Base-by-base conservation (phyloP, 192 early-diverging fungal species). In the Chytriomyces confervae region DNA sequence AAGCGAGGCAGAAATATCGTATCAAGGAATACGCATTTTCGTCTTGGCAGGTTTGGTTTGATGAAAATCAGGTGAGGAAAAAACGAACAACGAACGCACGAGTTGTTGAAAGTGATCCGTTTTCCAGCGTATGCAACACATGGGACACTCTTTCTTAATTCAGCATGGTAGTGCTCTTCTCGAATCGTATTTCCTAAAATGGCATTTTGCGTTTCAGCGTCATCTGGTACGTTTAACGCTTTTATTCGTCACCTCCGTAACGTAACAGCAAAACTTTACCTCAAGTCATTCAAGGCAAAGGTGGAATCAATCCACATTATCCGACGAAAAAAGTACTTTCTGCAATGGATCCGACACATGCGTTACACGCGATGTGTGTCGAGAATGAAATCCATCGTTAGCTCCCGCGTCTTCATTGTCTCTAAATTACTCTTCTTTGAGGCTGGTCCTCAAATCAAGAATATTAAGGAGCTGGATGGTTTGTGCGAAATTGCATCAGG, bases 301-400 rank as follows among this genome's bases (percentile, higher is more conserved):
- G 13, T 57, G 53, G 53, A 57, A 4, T 13, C 53, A 13, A n/a
- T 57, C 20, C 53, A 20, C 53, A 20, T 57, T n/a, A 13, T 20
- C 20, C 53, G 53, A 57, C 53, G 13, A 13, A 57, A 57, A 57
- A 57, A 57, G 20, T n/a, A 57, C 20, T 57, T 57, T 20, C 53
- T 57, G 20, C 53, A 57, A 57, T 57, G 53, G 53, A 57, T 57
- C 20, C 53, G 53, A 57, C 20, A 57, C 53, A 57, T 20, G 53
- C 13, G 20, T n/a, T 57, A 57, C 53, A 57, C 20, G 53, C 13
- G 13, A 57, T 57, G 53, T 5, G 53, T 57, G 1, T 13, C 53
- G 53, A 13, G 53, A 57, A 57, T n/a, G 53, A 57, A 57, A 20
- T 13, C 13, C 5, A 57, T 57, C 16, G 20, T 57, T 57, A 57